phyloP scores from a whole-genome alignment of 2,329 filamentous ascomycete genomes.

The Claviceps pazoutovae region DNA sequence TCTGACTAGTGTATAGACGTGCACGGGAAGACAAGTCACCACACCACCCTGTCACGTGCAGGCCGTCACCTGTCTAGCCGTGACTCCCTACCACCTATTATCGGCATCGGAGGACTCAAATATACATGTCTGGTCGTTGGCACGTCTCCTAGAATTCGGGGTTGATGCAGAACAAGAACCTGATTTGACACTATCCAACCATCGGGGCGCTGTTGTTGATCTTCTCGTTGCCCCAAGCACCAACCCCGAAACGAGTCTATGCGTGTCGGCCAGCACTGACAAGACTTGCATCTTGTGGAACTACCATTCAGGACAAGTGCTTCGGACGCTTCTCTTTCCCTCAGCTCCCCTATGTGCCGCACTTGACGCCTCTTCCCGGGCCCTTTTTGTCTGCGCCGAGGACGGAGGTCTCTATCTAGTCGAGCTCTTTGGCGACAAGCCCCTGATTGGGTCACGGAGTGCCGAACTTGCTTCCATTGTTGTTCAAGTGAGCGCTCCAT shows the following conservation, averaged over 20 bases:
- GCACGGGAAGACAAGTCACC: constrained; percentile 61
- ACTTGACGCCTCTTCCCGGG: constrained; percentile 72
- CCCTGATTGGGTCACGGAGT: constrained; percentile 38
- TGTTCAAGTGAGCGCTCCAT: constrained; percentile 39
- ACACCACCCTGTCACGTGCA: constrained; percentile 70
- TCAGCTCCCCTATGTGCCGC: constrained; percentile 56
- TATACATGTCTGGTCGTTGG: constrained; percentile 81
- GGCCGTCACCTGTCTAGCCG: constrained; percentile 60
- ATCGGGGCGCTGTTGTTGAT: constrained; percentile 59
- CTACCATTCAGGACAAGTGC: constrained; percentile 59
- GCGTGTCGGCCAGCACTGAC: constrained; percentile 71
- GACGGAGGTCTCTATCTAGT: constrained; percentile 69
- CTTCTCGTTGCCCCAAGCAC: constrained; percentile 50
- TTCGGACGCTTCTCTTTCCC: constrained; percentile 73
- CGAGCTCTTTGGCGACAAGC: constrained; percentile 50
- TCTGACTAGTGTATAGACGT: constrained; percentile 34
- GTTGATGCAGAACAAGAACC: constrained; percentile 49
- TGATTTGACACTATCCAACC: constrained; percentile 61
- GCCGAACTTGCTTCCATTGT: constrained; percentile 42
- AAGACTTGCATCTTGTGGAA: constrained; percentile 91
- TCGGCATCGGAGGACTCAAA: constrained; percentile 78
- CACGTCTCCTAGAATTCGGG: constrained; percentile 52
- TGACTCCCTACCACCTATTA: constrained; percentile 58
- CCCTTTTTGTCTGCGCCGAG: constrained; percentile 66
- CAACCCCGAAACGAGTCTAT: constrained; percentile 60